Evolutionary conservation across 148 eudicot genomes (phyloP).

Genomic region (Persicaria maculosa): DNA sequence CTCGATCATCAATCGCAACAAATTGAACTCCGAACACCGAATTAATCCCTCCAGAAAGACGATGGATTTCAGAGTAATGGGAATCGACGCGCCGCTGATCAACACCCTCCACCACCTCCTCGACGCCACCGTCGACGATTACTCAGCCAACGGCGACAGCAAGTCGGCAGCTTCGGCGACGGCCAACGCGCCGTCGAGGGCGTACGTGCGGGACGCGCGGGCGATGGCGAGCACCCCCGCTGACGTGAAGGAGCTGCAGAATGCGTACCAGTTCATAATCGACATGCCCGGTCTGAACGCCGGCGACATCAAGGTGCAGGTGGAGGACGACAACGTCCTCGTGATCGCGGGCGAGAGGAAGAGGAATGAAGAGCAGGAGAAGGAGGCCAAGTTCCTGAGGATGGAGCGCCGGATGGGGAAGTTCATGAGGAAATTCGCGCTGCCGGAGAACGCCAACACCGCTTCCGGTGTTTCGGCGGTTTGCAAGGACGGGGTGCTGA

Average conservation of each 20-base stretch:
- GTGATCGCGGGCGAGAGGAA: conserved; percentile 53
- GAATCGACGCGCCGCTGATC: conserved; percentile 40
- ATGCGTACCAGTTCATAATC: conserved; percentile 43
- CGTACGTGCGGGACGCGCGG: conserved; percentile 55
- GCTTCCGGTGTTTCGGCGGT: conserved; percentile 37
- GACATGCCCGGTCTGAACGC: conserved; percentile 72
- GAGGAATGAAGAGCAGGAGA: conserved; percentile 42
- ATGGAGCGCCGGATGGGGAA: conserved; percentile 78
- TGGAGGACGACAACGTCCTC: conserved; percentile 61
- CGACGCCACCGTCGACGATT: conserved; percentile 23
- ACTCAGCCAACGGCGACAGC: background rate
- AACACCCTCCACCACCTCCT: conserved; percentile 44
- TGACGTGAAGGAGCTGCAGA: conserved; percentile 55
- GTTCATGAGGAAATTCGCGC: conserved; percentile 63
- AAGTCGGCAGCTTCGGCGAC: background rate
- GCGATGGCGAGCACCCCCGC: conserved; percentile 65
- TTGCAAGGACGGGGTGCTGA: conserved; percentile 66
- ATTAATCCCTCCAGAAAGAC: conserved; percentile 5
- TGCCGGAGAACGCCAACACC: conserved; percentile 61
- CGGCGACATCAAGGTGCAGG: conserved; percentile 48
- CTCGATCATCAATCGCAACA: background rate
- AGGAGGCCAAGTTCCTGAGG: conserved; percentile 48
- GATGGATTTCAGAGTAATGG: conserved; percentile 55
- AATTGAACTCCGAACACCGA: background rate
- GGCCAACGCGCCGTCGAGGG: conserved; percentile 19